Percentiles rank a stretch among this genome's conserved stretches.
Evolutionary conservation across 495 filamentous ascomycete species (phyloP).

Genomic region (Jackrogersella multiformis): DNA sequence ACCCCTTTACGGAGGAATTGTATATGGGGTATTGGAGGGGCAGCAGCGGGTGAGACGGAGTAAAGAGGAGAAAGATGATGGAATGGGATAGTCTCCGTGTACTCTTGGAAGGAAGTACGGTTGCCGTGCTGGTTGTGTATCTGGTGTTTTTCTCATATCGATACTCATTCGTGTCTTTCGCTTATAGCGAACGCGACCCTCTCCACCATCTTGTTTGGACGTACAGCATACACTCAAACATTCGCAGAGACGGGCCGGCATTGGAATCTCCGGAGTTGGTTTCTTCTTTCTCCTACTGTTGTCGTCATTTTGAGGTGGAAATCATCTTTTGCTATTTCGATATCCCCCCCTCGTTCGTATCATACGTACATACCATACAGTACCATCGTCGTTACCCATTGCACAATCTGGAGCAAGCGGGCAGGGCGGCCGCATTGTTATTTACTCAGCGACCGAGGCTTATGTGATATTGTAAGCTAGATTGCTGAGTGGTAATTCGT

Average conservation of each 20-base stretch:
- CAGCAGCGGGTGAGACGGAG: slow-evolving; percentile 6
- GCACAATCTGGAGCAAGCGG: slow-evolving; percentile 37
- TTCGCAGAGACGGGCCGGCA: slow-evolving; percentile 42
- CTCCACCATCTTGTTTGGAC: slow-evolving; percentile 37
- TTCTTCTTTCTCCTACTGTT: slow-evolving; percentile 40
- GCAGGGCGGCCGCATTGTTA: slow-evolving; percentile 36
- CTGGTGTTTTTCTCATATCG: slow-evolving; percentile 40
- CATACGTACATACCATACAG: slow-evolving; percentile 41
- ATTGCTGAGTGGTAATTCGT: slow-evolving; percentile 38
- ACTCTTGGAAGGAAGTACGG: slow-evolving; percentile 13
- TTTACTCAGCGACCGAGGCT: slow-evolving; percentile 29
- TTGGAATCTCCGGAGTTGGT: slow-evolving; percentile 42
- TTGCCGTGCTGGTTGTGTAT: slow-evolving; percentile 30
- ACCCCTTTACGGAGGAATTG: slow-evolving; percentile 20
- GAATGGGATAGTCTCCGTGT: slow-evolving; percentile 22
- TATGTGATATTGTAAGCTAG: slow-evolving; percentile 40
- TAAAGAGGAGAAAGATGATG: slow-evolving; percentile 30
- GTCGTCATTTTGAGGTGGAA: slow-evolving; percentile 34
- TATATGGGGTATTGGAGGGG: slow-evolving; percentile 24
- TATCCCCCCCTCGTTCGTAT: slow-evolving; percentile 46
- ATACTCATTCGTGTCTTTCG: slow-evolving; percentile 43
- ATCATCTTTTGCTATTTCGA: slow-evolving; percentile 35
- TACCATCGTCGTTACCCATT: slow-evolving; percentile 42
- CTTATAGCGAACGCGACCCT: slow-evolving; percentile 38
- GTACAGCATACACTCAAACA: slow-evolving; percentile 26